Conservation (phyloP, 805 yeast genomes). For the Candida piceae region DNA sequence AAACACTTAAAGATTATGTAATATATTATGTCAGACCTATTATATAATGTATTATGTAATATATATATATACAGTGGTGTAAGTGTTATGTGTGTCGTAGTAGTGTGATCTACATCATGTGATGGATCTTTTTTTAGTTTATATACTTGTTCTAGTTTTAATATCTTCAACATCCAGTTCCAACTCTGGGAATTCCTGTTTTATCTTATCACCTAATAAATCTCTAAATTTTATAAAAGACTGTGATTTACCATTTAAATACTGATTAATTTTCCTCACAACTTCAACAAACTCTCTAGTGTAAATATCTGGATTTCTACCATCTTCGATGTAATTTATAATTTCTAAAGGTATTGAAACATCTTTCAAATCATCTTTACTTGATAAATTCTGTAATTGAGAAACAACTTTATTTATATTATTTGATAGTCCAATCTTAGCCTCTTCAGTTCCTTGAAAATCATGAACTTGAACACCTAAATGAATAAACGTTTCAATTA, state of each 20-base stretch:
- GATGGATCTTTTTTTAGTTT: too few species aligned
- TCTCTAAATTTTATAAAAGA: slow-evolving; percentile 55
- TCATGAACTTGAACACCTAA: slow-evolving; percentile 91
- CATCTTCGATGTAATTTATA: slow-evolving; percentile 89
- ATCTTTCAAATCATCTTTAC: slow-evolving; percentile 30
- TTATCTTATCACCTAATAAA: slow-evolving; percentile 62
- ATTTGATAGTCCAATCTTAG: slow-evolving; percentile 53
- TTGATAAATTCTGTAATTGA: slow-evolving; percentile 32
- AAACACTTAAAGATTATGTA: too few species aligned
- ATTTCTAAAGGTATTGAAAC: slow-evolving; percentile 74
- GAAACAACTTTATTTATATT: slow-evolving; percentile 37
- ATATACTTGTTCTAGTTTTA: slow-evolving; percentile 25
- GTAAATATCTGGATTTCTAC: slow-evolving; percentile 94
- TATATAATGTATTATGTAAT: too few species aligned
- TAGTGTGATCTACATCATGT: too few species aligned
- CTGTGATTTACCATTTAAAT: slow-evolving; percentile 74
- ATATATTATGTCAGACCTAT: too few species aligned
- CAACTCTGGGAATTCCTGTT: slow-evolving; percentile 76
- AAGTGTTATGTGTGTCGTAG: too few species aligned
- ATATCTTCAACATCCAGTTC: slow-evolving; percentile 53
- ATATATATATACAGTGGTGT: too few species aligned
- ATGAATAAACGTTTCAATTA: slow-evolving; percentile 79
- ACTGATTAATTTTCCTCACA: slow-evolving; percentile 84
- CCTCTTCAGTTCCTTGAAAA: slow-evolving; percentile 82
- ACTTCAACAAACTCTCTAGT: slow-evolving; percentile 95